Conservation (phyloP, 2,329 filamentous ascomycete species). For the Verticillium tricorpus region DNA sequence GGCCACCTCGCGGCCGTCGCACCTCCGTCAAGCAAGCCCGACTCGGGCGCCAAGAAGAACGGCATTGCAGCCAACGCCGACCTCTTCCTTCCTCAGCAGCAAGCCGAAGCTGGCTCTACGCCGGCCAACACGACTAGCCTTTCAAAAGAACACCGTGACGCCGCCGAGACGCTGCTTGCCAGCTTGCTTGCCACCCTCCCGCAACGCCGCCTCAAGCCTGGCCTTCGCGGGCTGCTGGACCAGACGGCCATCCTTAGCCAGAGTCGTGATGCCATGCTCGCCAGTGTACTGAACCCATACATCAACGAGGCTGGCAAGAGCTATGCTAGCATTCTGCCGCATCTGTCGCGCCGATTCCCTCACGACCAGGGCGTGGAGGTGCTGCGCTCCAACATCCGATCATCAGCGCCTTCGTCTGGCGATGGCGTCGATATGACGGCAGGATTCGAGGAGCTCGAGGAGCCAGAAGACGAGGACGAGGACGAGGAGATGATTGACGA, state of each 20-base stretch:
- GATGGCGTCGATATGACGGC: conserved; percentile 7
- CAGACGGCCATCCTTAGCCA: conserved; percentile 71
- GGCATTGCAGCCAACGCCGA: conserved; percentile 60
- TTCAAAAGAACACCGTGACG: conserved; percentile 41
- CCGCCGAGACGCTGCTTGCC: conserved; percentile 60
- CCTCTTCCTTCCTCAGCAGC: conserved; percentile 55
- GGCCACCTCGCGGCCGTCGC: conserved; percentile 41
- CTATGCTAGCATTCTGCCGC: conserved; percentile 73
- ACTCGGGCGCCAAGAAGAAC: conserved; percentile 31
- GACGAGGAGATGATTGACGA: conserved; percentile 21
- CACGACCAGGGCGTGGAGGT: conserved; percentile 65
- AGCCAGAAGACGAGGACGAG: conserved; percentile 42
- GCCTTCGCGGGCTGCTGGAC: conserved; percentile 71
- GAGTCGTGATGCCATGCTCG: conserved; percentile 68
- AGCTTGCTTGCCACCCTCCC: conserved; percentile 59
- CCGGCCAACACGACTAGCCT: conserved; percentile 32
- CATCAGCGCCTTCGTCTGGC: conserved; percentile 17
- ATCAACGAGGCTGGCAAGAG: conserved; percentile 57
- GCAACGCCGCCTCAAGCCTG: conserved; percentile 62
- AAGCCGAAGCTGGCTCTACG: conserved; percentile 23
- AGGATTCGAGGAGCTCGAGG: conserved; percentile 28
- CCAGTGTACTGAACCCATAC: conserved; percentile 77
- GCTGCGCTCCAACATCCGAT: conserved; percentile 56
- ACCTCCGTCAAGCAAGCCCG: conserved; percentile 18
- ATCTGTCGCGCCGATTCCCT: conserved; percentile 64